Percentiles rank a stretch among this genome's conserved stretches.
phyloP scores from a whole-genome alignment of 352 stramenopile species.

The Aphanomyces euteiches region DNA sequence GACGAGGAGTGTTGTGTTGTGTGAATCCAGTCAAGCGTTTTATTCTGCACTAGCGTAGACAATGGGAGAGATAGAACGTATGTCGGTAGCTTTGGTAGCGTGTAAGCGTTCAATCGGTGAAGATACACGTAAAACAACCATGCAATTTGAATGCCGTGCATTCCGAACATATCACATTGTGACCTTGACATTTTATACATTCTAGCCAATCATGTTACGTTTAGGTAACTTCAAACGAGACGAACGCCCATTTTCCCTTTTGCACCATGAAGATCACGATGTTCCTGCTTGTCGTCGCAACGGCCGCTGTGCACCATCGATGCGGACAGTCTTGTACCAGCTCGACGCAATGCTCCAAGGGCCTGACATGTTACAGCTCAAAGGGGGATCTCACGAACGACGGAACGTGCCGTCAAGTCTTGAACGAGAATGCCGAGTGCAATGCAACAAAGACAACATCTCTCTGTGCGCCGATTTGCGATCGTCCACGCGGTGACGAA shows the following conservation, averaged over 20 bases:
- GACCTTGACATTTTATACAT: too few species aligned
- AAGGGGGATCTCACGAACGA: not conserved
- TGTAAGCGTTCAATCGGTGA: too few species aligned
- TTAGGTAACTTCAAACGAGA: too few species aligned
- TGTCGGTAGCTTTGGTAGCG: too few species aligned
- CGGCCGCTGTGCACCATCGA: not conserved
- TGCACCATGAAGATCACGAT: not conserved
- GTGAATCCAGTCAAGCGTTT: too few species aligned
- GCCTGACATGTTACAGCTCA: not conserved
- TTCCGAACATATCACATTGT: too few species aligned
- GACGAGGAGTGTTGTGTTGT: too few species aligned
- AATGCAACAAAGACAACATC: not conserved
- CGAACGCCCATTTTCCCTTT: not conserved
- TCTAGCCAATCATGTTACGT: too few species aligned
- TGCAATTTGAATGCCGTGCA: too few species aligned
- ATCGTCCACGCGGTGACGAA: conserved; percentile 1
- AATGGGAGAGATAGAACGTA: too few species aligned
- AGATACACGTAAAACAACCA: too few species aligned
- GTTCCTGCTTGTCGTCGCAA: not conserved
- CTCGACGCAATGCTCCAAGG: not conserved
- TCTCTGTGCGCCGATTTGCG: not conserved
- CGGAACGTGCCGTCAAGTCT: not conserved
- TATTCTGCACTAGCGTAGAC: too few species aligned
- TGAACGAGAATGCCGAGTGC: not conserved
- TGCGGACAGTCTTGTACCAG: not conserved